Evolutionary conservation across 371 early-diverging fungal species (phyloP).

Genomic region (Syncephalastrum monosporum): DNA sequence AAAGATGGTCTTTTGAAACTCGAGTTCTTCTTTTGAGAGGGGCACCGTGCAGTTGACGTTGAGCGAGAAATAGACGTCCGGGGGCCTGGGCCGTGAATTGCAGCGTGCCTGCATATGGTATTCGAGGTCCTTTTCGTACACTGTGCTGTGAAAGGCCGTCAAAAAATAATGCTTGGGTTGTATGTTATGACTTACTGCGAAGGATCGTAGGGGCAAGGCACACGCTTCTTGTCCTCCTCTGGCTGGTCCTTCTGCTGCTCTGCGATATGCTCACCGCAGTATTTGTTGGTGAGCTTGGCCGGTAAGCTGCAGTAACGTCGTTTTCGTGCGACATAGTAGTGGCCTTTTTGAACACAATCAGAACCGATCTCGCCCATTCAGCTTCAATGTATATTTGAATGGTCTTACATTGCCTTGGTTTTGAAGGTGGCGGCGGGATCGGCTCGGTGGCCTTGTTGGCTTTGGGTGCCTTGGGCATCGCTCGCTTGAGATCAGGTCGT

Average conservation of each 20-base stretch:
- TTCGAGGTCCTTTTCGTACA: constrained; percentile 64
- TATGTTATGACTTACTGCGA: constrained; percentile 59
- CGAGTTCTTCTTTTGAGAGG: constrained; percentile 42
- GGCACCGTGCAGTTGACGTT: constrained; percentile 61
- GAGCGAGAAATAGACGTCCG: constrained; percentile 42
- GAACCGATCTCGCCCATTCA: not conserved
- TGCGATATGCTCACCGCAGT: constrained; percentile 76
- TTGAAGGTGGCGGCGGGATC: constrained; percentile 44
- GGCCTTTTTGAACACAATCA: constrained; percentile 24
- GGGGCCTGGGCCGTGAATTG: constrained; percentile 64
- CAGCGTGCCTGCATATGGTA: constrained; percentile 66
- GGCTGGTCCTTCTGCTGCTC: constrained; percentile 25
- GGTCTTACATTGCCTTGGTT: constrained; percentile 43
- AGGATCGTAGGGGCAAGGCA: constrained; percentile 82
- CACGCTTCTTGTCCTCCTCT: constrained; percentile 31
- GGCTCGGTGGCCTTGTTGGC: constrained; percentile 3
- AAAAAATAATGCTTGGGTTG: not conserved
- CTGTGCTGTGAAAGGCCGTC: constrained; percentile 47
- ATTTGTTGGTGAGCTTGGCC: constrained; percentile 56
- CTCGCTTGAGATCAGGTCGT: too few species aligned
- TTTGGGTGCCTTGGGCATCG: too few species aligned
- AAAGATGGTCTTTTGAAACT: constrained; percentile 42
- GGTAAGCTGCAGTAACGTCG: constrained; percentile 68
- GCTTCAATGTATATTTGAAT: not conserved
- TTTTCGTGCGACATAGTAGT: constrained; percentile 43